phyloP scores from a whole-genome alignment of 768 basidiomycete genomes.

The Pleurotus djamor region DNA sequence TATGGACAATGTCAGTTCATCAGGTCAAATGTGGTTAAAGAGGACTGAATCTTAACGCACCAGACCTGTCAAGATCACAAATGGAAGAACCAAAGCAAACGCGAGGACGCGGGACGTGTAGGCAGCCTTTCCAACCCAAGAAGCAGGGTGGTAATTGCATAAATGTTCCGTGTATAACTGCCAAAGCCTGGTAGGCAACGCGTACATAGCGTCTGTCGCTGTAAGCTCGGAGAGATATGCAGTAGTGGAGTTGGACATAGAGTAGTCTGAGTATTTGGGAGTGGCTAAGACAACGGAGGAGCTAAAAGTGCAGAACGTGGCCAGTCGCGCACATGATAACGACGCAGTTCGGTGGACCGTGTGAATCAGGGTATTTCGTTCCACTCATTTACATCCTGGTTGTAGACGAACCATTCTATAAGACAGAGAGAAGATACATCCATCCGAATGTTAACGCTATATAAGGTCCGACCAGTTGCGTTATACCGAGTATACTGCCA shows the following conservation, averaged over 20 bases:
- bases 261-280: neutral
- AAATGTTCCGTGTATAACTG: constrained; percentile 58
- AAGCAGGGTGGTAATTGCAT: constrained; percentile 60
- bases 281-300: neutral
- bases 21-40: constrained; percentile 9
- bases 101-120: constrained; percentile 66
- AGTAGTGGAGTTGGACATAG: constrained; percentile 14
- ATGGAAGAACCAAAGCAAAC: constrained; percentile 57
- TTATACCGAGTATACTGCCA: neutral
- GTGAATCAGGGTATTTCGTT: neutral
- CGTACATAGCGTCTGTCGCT: constrained; percentile 24
- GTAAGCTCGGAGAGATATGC: constrained; percentile 25
- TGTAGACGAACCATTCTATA: neutral
- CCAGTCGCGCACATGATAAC: neutral
- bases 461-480: neutral
- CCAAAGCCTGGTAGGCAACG: constrained; percentile 51
- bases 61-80: constrained; percentile 50
- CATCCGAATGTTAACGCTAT: neutral
- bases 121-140: constrained; percentile 67
- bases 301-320: neutral
- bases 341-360: neutral
- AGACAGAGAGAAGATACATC: neutral
- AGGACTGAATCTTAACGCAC: constrained; percentile 37
- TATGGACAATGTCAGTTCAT: neutral
- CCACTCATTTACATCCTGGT: constrained; percentile 2